Base-by-base conservation (phyloP, 1,284 basidiomycete species). In the Grifola frondosa region DNA sequence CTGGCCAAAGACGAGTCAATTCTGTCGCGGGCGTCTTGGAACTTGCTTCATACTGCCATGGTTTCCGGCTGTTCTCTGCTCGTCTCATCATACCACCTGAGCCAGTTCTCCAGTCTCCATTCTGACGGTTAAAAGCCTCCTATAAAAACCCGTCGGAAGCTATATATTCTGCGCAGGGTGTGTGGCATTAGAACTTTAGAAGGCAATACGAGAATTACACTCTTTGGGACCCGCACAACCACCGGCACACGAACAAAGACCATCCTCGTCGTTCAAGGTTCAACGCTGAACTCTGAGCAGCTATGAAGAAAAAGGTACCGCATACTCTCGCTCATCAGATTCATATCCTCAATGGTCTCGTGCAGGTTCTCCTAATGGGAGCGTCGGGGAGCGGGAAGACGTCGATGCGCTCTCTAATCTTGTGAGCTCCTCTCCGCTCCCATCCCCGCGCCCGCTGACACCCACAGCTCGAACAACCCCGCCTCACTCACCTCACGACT, bases 351-450 rank as follows among this genome's bases (percentile, higher is more conserved):
- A n/a, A n/a, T n/a, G n/a, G 23, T 11, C 7, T 1, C n/a, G n/a
- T n/a, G n/a, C 43, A 90, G 88, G 91, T 97, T 42, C 79, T 97
- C 53, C 75, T 96, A 51, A 97, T 97, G 93, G 93, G 93, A 55
- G 91, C 92, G 59, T 94, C 91, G 19, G 93, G 86, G 48, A 88
- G 84, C 58, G 85, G 86, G 42, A 89, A 88, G 75, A 98, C 97
- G 11, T 97, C 95, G 7, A 99, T 99, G 96, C 84, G 96, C 35
- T 95, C 94, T 20, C 88, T 99, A 67, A 97, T 99, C 61, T 99
- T 99, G 91, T 94, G 66, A 69, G 89, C 71, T 33, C 15, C 24
- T 16, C 19, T 30, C 12, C 24, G 17, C 37, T 19, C 12, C 24
- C 10, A 20, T 19, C 32, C 9, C 28, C 17, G 15, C 11, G 8